Percentiles rank a stretch among this genome's conserved stretches.
Evolutionary conservation across 1,284 basidiomycete species (phyloP).

Genomic region (Anthracocystis panici-leucophaei): DNA sequence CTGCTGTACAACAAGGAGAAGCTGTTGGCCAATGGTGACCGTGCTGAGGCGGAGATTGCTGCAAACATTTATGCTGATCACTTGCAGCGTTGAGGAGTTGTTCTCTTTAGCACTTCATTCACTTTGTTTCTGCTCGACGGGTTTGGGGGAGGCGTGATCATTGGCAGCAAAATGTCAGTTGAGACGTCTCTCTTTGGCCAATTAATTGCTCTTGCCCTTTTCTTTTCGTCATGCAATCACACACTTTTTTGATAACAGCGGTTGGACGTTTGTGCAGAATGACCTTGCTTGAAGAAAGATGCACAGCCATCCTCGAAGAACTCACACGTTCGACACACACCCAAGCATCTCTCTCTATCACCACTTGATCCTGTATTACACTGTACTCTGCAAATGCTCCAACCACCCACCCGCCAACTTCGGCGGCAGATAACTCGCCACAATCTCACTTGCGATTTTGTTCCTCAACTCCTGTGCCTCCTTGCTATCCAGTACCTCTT

Average conservation of each 20-base stretch:
- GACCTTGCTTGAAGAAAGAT: not conserved
- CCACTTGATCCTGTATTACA: not conserved
- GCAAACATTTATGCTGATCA: constrained; percentile 67
- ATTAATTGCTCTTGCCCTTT: constrained; percentile 3
- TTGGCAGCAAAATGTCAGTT: constrained; percentile 14
- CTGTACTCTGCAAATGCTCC: constrained; percentile 12
- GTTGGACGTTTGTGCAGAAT: not conserved
- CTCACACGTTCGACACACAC: not conserved
- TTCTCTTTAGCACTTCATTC: constrained; percentile 11
- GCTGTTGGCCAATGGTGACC: constrained; percentile 92
- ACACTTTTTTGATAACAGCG: constrained; percentile 15
- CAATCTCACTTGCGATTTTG: constrained; percentile 34
- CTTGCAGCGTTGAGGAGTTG: constrained; percentile 59
- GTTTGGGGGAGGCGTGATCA: not conserved
- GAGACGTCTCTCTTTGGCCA: not conserved
- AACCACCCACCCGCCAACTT: constrained; percentile 23
- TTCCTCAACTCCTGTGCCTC: constrained; percentile 23
- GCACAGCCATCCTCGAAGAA: not conserved
- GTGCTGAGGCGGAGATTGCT: constrained; percentile 85
- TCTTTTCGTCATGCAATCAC: constrained; percentile 24
- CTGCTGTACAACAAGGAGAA: constrained; percentile 97
- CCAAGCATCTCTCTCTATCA: not conserved
- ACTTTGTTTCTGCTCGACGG: constrained; percentile 1
- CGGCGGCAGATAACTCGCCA: constrained; percentile 30
- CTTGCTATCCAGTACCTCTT: constrained; percentile 17